Evolutionary conservation across 1,139 yeast species (phyloP).

Genomic region (Pichia sp.): DNA sequence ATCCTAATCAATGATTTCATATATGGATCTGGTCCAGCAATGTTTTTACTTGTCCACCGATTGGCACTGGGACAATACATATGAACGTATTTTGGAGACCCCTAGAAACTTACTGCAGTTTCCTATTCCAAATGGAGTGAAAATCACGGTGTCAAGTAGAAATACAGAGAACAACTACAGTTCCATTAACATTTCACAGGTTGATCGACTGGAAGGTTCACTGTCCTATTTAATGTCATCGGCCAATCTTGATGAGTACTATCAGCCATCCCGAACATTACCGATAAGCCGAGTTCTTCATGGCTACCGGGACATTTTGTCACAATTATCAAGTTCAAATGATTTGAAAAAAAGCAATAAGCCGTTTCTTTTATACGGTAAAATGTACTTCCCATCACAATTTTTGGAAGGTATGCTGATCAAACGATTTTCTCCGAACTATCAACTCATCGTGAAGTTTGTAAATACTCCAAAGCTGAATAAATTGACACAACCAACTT

Average conservation of each 20-base stretch:
- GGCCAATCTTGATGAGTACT: slow-evolving; percentile 46
- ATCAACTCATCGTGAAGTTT: slow-evolving; percentile 71
- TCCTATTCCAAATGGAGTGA: slow-evolving; percentile 63
- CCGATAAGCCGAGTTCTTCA: slow-evolving; percentile 71
- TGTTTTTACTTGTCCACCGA: slow-evolving; percentile 64
- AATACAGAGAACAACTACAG: slow-evolving; percentile 71
- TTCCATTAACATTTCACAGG: slow-evolving; percentile 66
- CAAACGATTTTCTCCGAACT: slow-evolving; percentile 52
- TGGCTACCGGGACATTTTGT: slow-evolving; percentile 58
- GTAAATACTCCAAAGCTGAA: slow-evolving; percentile 53
- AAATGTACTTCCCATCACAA: slow-evolving; percentile 85
- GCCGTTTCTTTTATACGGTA: slow-evolving; percentile 56
- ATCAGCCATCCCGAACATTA: slow-evolving; percentile 47
- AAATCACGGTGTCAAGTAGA: slow-evolving; percentile 66
- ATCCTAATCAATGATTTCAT: slow-evolving; percentile 54
- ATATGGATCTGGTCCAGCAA: slow-evolving; percentile 78
- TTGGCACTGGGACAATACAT: slow-evolving; percentile 78
- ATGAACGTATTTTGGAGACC: slow-evolving; percentile 67
- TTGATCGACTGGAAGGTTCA: slow-evolving; percentile 72
- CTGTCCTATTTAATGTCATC: slow-evolving; percentile 77
- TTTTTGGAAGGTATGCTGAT: slow-evolving; percentile 86
- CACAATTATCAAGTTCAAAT: not conserved
- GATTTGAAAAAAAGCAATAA: not conserved
- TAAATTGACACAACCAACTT: slow-evolving; percentile 28
- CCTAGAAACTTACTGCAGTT: slow-evolving; percentile 72